Conservation (phyloP, 176 grass and related monocot species). For the Puccinellia tenuiflora region DNA sequence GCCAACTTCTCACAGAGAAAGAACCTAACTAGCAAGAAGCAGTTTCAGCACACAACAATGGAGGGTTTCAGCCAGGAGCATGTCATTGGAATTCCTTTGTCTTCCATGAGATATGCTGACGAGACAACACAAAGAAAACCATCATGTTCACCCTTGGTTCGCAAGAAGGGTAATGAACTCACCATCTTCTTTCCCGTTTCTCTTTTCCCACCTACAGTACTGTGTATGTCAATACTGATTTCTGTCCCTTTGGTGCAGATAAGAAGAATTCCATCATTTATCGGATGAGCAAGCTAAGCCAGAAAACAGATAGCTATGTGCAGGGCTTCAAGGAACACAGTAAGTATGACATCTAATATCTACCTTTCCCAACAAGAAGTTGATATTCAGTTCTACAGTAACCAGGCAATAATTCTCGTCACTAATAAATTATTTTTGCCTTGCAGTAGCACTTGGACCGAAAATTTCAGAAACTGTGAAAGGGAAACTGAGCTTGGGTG, state of each 20-base stretch:
- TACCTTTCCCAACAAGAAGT: neutral
- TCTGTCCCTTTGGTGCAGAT: conserved; percentile 12
- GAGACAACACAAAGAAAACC: conserved; percentile 22
- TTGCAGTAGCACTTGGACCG: conserved; percentile 57
- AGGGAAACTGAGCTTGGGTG: conserved; percentile 56
- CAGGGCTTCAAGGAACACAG: conserved; percentile 58
- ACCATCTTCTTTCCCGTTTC: neutral
- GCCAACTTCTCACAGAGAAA: conserved; percentile 29
- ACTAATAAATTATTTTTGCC: neutral
- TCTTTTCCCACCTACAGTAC: neutral
- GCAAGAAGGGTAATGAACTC: conserved; percentile 43
- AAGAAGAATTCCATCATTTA: conserved; percentile 42
- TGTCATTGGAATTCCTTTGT: conserved; percentile 52
- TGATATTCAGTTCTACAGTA: neutral
- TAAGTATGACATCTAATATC: conserved; percentile 13
- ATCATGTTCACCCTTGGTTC: conserved; percentile 21
- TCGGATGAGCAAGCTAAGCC: conserved; percentile 39
- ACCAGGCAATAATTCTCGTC: neutral
- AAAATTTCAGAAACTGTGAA: conserved; percentile 68
- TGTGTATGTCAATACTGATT: conserved; percentile 23
- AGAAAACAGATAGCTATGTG: conserved; percentile 40
- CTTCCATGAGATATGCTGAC: conserved; percentile 32
- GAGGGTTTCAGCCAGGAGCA: conserved; percentile 37
- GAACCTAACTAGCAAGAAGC: conserved; percentile 6
- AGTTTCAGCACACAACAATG: conserved; percentile 32